These are phyloP conservation scores for Camelina laxa DNA, from an alignment of 345 rosid genomes.

Conservation along the genomic window DNA sequence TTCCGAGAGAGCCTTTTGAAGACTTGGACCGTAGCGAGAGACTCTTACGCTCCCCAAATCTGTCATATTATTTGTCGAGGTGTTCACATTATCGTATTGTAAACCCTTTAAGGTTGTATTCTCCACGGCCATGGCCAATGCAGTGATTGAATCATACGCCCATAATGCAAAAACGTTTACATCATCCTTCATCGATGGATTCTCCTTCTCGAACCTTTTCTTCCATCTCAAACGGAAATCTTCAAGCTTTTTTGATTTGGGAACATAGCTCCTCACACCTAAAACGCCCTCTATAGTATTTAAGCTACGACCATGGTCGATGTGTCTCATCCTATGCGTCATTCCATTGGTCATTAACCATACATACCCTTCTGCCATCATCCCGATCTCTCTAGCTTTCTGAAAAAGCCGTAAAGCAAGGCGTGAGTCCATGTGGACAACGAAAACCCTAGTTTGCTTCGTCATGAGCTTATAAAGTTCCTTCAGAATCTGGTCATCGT, in stretches of 20 bases:
- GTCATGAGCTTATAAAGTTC: constrained; percentile 58
- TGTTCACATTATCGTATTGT: not conserved
- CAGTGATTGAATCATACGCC: constrained; percentile 54
- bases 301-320: not conserved
- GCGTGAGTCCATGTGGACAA: constrained; percentile 51
- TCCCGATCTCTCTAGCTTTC: constrained; percentile 52
- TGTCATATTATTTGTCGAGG: not conserved
- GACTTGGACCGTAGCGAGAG: constrained; percentile 43
- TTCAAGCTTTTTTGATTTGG: constrained; percentile 19
- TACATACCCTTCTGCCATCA: constrained; percentile 64
- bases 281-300: constrained; percentile 39
- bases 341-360: constrained; percentile 53
- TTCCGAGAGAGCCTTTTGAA: constrained; percentile 35
- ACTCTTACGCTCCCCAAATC: constrained; percentile 22
- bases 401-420: constrained; percentile 50
- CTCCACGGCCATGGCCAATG: constrained; percentile 51
- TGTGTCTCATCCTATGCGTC: constrained; percentile 25
- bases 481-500: constrained; percentile 45
- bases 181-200: not conserved
- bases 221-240: constrained; percentile 36
- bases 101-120: not conserved
- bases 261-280: constrained; percentile 42
- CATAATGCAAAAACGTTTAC: constrained; percentile 33
- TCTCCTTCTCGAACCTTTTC: constrained; percentile 7
- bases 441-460: constrained; percentile 60